Conservation (phyloP, 2,329 filamentous ascomycete genomes). For the Venturiaceae sp. region DNA sequence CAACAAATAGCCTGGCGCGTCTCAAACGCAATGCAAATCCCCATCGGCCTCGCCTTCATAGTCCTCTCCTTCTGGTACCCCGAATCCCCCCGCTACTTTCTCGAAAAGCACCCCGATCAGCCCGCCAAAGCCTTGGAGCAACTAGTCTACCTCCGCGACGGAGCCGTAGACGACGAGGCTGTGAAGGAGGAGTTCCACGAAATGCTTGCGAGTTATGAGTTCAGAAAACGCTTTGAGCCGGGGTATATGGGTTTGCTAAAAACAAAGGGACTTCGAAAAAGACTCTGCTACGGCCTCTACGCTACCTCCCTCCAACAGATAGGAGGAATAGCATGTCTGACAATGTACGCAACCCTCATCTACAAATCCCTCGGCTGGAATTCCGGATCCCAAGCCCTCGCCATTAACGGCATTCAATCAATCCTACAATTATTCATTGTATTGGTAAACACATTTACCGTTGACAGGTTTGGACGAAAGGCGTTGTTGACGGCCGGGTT, state of each 20-base stretch:
- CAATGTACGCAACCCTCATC: conserved; percentile 29
- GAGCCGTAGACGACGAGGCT: conserved; percentile 18
- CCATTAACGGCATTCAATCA: conserved; percentile 29
- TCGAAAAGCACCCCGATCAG: conserved; percentile 25
- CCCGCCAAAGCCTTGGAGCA: conserved; percentile 20
- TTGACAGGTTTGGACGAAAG: conserved; percentile 25
- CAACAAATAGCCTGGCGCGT: conserved; percentile 35
- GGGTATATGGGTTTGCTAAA: conserved; percentile 25
- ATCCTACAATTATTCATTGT: conserved; percentile 29
- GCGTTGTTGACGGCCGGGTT: conserved; percentile 26
- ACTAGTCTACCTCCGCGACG: conserved; percentile 23
- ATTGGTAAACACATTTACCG: conserved; percentile 30
- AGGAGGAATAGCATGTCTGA: conserved; percentile 23
- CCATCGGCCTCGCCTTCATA: conserved; percentile 28
- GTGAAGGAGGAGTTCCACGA: conserved; percentile 28
- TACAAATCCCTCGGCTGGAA: conserved; percentile 30
- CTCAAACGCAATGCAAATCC: conserved; percentile 32
- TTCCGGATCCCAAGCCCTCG: conserved; percentile 23
- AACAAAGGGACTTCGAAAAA: conserved; percentile 24
- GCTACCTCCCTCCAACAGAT: conserved; percentile 23
- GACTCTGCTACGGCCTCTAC: conserved; percentile 27
- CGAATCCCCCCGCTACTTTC: conserved; percentile 25
- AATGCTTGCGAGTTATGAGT: conserved; percentile 25
- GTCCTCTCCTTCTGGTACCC: conserved; percentile 29
- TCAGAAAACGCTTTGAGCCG: conserved; percentile 19